Conservation (phyloP, 225 moss, liverwort and hornwort genomes). For the Pseudoscleropodium purum region DNA sequence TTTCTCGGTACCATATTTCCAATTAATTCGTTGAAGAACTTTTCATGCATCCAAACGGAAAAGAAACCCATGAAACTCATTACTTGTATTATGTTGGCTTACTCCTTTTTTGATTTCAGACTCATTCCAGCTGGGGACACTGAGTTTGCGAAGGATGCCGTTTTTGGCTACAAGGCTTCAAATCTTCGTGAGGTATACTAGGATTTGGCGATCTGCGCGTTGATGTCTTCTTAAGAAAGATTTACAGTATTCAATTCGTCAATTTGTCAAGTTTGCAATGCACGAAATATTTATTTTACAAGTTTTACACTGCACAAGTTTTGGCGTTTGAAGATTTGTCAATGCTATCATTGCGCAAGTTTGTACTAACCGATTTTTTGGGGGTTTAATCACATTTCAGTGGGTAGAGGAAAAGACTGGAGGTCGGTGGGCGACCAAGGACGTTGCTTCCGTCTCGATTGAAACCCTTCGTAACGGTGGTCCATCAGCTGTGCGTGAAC, state of each 20-base stretch:
- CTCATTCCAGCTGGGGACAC: conserved; percentile 82
- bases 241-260: not conserved
- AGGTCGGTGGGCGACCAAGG: conserved; percentile 48
- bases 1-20: not conserved
- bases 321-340: not conserved
- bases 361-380: not conserved
- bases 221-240: not conserved
- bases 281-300: not conserved
- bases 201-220: not conserved
- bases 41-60: not conserved
- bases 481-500: conserved; percentile 66
- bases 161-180: conserved; percentile 84
- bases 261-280: not conserved
- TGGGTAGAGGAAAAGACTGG: conserved; percentile 94
- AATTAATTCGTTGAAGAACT: not conserved
- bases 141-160: conserved; percentile 84
- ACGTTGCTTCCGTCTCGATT: conserved; percentile 71
- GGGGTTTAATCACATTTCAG: conserved; percentile 17
- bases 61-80: not conserved
- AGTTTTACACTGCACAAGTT: not conserved
- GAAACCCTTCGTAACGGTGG: conserved; percentile 76
- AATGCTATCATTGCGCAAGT: not conserved
- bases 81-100: not conserved
- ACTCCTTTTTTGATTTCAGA: conserved; percentile 15
- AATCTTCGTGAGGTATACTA: conserved; percentile 66